Evolutionary conservation across 139 green algal genomes (phyloP).

Genomic region (Picochlorum costavermella): DNA sequence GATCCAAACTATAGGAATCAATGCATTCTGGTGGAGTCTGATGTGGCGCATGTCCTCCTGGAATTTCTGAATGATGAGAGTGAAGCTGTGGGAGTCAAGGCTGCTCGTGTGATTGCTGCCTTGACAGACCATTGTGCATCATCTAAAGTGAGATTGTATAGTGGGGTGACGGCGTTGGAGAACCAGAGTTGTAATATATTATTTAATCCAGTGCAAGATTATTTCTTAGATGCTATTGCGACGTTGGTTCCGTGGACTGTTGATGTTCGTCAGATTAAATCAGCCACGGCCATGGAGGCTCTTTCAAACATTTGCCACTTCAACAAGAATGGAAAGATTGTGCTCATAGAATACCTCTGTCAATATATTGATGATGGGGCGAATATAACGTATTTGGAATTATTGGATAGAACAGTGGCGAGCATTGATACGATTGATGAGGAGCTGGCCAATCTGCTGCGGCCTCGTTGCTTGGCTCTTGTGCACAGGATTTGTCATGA

Average conservation of each 20-base stretch:
- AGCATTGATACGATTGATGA: no score
- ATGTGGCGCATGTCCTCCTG: conserved; percentile 12
- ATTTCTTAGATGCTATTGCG: conserved; percentile 10
- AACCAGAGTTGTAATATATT: neutral
- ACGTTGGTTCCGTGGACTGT: conserved; percentile 16
- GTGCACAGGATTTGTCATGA: no score
- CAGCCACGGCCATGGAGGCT: conserved; percentile 13
- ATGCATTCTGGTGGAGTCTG: conserved; percentile 7
- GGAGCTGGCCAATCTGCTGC: no score
- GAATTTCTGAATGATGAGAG: conserved; percentile 22
- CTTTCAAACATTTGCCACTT: neutral
- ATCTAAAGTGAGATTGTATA: conserved; percentile 6
- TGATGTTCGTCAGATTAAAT: neutral
- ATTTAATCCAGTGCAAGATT: conserved; percentile 25
- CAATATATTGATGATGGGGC: conserved; percentile 1
- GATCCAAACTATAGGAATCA: conserved; percentile 16
- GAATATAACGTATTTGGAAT: neutral
- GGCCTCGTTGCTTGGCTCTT: no score
- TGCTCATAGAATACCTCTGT: conserved; percentile 10
- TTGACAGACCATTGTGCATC: conserved; percentile 12
- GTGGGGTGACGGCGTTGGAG: conserved; percentile 10
- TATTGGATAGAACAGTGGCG: neutral
- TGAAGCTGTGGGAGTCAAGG: neutral
- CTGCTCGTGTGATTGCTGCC: conserved; percentile 14
- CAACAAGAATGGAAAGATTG: conserved; percentile 21